Evolutionary conservation across 2,329 filamentous ascomycete genomes (phyloP), one percentile per base, ranked within the genome.

Genomic region (Orbilia javanica): DNA sequence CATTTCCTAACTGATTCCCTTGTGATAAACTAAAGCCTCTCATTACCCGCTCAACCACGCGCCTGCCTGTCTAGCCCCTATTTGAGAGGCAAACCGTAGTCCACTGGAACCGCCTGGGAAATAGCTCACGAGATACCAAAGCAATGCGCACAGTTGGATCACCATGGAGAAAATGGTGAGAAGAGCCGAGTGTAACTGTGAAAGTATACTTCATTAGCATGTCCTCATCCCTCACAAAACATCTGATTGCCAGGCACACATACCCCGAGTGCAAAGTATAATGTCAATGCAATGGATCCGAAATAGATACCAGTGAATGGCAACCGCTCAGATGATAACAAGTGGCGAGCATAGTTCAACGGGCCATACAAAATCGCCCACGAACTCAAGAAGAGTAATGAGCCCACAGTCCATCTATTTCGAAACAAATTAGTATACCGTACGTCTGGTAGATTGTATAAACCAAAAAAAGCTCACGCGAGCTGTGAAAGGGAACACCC

Each of bases 71-170:
- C 91, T 91, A 20, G 92, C 93, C 22, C 95, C 96, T 83, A 97
- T 96, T 2, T 90, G 90, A 50, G 94, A 93, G 73, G 94, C 94
- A 81, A 97, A 89, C 76, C 95, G 91, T 80, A 99, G 86, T 48
- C 96, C 93, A 69, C 91, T 92, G 39, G 92, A 93, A 46, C 96
- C 96, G 94, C 98, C 97, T 27, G 96, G 96, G 82, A 98, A 98
- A 85, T 99, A 99, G 85, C 93, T 97, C 84, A 98, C 90, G 55
- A 97, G 88, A 85, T 98, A 98, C 95, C 95, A 98, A 55, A 93
- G 80, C 80, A 98, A 87, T 79, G 92, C 92, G 66, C 91, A 90
- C 68, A 98, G 87, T 84, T 99, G 96, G 81, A 94, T 86, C 77
- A 97, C 88, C 79, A 93, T 90, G 22, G 94, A 92, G 80, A 97